Evolutionary conservation across 1,284 basidiomycete species (phyloP).

Genomic region (Ceratobasidium sp.): DNA sequence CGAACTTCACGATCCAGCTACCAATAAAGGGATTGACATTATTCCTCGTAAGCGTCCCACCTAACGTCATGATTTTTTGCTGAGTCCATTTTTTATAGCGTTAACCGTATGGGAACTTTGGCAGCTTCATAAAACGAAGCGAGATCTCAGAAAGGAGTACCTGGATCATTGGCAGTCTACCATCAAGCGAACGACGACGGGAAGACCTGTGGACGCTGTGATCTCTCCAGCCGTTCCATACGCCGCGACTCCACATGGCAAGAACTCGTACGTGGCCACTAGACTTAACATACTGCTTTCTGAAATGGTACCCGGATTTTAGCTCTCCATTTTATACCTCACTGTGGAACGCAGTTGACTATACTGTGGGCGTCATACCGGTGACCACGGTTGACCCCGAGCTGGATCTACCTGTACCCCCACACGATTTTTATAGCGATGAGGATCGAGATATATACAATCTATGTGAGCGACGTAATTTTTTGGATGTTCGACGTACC

Average conservation of each 20-base stretch:
- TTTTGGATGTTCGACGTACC: neutral
- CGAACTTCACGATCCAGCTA: constrained; percentile 22
- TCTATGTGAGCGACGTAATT: constrained; percentile 63
- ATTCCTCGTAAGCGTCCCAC: constrained; percentile 41
- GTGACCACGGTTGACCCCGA: constrained; percentile 69
- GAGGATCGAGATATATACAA: constrained; percentile 67
- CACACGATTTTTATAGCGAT: constrained; percentile 63
- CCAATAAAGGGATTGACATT: constrained; percentile 30
- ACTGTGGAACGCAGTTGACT: constrained; percentile 78
- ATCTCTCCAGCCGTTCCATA: constrained; percentile 69
- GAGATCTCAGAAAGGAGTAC: constrained; percentile 64
- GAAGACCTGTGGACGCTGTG: constrained; percentile 74
- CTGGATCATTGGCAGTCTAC: constrained; percentile 72
- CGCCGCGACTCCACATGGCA: constrained; percentile 65
- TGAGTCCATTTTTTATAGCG: neutral
- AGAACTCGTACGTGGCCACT: constrained; percentile 50
- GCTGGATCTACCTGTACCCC: constrained; percentile 62
- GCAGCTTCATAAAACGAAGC: constrained; percentile 66
- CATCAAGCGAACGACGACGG: constrained; percentile 64
- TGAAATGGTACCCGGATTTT: constrained; percentile 39
- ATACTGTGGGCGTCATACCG: constrained; percentile 75
- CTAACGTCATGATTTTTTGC: constrained; percentile 4
- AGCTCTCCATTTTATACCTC: constrained; percentile 70
- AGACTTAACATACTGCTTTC: neutral
- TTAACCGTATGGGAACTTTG: constrained; percentile 67